Conservation (phyloP, 495 filamentous ascomycete genomes). For the Poronia punctata region DNA sequence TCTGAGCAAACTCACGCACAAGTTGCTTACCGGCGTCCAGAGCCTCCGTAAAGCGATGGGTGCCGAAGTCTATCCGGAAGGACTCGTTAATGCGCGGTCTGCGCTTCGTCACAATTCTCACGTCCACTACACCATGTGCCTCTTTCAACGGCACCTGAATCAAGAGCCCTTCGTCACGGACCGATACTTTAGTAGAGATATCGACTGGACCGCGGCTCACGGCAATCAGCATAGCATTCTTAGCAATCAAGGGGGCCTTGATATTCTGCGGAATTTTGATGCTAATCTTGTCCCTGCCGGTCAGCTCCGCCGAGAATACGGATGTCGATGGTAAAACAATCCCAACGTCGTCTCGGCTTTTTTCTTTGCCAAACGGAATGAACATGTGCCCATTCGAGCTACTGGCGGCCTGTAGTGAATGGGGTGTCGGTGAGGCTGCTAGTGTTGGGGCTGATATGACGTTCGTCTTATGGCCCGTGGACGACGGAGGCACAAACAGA, state of each 20-base stretch:
- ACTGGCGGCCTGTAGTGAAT: constrained; percentile 15
- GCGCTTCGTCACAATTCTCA: constrained; percentile 37
- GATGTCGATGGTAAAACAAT: constrained; percentile 20
- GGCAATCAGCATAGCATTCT: constrained; percentile 36
- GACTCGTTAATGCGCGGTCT: constrained; percentile 42
- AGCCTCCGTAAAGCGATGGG: constrained; percentile 24
- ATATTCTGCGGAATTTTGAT: constrained; percentile 29
- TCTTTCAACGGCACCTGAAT: constrained; percentile 34
- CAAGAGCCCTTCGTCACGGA: constrained; percentile 37
- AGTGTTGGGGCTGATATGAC: constrained; percentile 6
- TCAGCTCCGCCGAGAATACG: constrained; percentile 30
- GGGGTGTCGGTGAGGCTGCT: constrained; percentile 12
- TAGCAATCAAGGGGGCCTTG: constrained; percentile 35
- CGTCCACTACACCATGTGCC: constrained; percentile 34
- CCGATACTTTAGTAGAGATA: constrained; percentile 35
- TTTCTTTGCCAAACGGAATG: constrained; percentile 24
- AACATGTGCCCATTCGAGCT: constrained; percentile 25
- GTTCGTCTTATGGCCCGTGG: constrained; percentile 5
- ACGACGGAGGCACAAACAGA: constrained; percentile 13
- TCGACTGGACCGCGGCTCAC: constrained; percentile 32
- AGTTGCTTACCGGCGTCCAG: constrained; percentile 33
- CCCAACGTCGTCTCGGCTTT: constrained; percentile 15
- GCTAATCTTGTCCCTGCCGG: constrained; percentile 32
- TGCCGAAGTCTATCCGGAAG: constrained; percentile 38
- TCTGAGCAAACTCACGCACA: constrained; percentile 30